phyloP scores from a whole-genome alignment of 78 protist genomes.

The Monocercomonoides exilis region DNA sequence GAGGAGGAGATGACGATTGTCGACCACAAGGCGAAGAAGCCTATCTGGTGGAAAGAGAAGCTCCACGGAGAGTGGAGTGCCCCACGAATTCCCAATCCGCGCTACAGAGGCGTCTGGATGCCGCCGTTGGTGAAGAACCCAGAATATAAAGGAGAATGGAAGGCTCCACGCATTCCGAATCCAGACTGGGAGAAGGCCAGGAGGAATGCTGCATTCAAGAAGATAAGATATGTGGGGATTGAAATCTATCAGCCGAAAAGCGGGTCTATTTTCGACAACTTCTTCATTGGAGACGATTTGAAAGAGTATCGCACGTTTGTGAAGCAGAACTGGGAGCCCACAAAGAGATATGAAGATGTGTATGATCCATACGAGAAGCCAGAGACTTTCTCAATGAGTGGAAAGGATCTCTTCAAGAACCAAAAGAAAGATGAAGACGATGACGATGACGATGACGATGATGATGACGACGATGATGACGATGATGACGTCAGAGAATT shows the following conservation, averaged over 20 bases:
- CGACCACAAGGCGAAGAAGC: not conserved
- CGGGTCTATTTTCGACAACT: not conserved
- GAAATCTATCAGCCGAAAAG: not conserved
- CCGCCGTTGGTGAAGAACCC: slow-evolving; percentile 9
- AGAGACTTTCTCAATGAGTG: too few relatives aligned
- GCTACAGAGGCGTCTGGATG: not conserved
- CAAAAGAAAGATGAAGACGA: not conserved
- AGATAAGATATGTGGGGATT: not conserved
- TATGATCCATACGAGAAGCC: not conserved
- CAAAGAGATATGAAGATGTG: not conserved
- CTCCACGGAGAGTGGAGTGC: not conserved
- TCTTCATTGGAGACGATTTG: not conserved
- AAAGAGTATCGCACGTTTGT: not conserved
- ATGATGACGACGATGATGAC: not conserved
- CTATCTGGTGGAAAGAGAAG: not conserved
- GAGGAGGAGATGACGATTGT: not conserved
- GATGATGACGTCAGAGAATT: not conserved
- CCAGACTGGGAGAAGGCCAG: not conserved
- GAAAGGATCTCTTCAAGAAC: not conserved
- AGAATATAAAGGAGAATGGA: not conserved
- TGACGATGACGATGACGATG: not conserved
- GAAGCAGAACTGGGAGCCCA: not conserved
- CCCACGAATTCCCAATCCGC: not conserved
- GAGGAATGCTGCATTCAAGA: not conserved
- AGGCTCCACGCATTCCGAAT: not conserved